Evolutionary conservation across 2,329 filamentous ascomycete species (phyloP).

Genomic region (Sporothrix brasiliensis): DNA sequence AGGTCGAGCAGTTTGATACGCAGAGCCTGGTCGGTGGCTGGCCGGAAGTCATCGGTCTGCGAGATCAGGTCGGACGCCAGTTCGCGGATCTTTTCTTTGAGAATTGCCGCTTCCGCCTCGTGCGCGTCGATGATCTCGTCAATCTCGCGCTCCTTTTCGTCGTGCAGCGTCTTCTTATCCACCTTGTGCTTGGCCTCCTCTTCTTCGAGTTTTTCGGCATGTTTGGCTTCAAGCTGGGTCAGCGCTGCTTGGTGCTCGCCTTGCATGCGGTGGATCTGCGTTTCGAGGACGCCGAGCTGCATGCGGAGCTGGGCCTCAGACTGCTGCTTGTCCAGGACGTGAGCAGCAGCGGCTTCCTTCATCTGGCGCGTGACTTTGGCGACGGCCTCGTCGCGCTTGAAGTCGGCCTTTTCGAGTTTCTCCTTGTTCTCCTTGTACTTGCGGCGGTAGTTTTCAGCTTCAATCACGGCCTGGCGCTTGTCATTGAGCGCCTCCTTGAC

Average conservation of each 20-base stretch:
- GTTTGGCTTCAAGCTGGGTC: neutral
- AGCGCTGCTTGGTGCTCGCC: constrained; percentile 7
- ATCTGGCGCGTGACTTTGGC: constrained; percentile 21
- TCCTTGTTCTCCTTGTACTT: constrained; percentile 24
- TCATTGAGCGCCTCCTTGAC: constrained; percentile 24
- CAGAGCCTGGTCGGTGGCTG: constrained; percentile 37
- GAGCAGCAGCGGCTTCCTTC: neutral
- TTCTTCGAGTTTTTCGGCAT: neutral
- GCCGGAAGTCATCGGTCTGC: constrained; percentile 39
- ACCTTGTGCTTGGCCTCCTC: constrained; percentile 13
- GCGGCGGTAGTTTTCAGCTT: constrained; percentile 2
- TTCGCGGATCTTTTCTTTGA: constrained; percentile 33
- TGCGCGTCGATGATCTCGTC: constrained; percentile 28
- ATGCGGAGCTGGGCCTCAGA: constrained; percentile 14
- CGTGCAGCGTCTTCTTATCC: constrained; percentile 1
- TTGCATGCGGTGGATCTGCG: constrained; percentile 1
- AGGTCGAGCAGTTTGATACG: constrained; percentile 35
- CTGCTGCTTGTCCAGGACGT: constrained; percentile 16
- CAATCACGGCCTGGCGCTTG: neutral
- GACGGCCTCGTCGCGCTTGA: constrained; percentile 8
- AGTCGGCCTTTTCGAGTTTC: constrained; percentile 24
- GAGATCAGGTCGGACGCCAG: constrained; percentile 37
- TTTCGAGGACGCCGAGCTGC: constrained; percentile 22
- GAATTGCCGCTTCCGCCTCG: constrained; percentile 27
- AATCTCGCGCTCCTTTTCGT: constrained; percentile 27